These are phyloP conservation scores for Scheffersomyces illinoinensis DNA, from an alignment of 1,139 yeast species.

Conservation along the genomic window DNA sequence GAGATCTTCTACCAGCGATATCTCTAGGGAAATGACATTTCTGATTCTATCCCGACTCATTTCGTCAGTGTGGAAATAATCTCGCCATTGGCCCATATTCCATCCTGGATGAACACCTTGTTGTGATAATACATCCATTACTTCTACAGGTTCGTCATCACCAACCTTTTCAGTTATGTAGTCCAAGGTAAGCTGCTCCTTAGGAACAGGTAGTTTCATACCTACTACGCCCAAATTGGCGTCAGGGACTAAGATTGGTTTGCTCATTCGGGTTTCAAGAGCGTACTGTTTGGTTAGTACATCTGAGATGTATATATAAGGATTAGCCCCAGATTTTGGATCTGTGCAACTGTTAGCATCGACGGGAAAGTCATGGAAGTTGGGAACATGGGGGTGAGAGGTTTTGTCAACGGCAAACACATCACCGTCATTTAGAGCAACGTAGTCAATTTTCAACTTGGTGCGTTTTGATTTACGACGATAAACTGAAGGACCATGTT, in stretches of 20 bases:
- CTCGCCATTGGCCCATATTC: slow-evolving; percentile 74
- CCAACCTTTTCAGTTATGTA: slow-evolving; percentile 65
- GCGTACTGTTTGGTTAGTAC: slow-evolving; percentile 39
- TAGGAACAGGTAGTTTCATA: slow-evolving; percentile 37
- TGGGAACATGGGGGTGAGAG: slow-evolving; percentile 61
- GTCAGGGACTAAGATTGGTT: slow-evolving; percentile 35
- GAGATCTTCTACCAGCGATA: slow-evolving; percentile 55
- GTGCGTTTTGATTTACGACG: slow-evolving; percentile 60
- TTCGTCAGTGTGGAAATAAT: slow-evolving; percentile 56
- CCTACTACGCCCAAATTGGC: slow-evolving; percentile 33
- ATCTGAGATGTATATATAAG: background rate
- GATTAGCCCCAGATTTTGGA: background rate
- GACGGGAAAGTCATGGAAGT: slow-evolving; percentile 27
- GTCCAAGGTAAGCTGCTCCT: slow-evolving; percentile 49
- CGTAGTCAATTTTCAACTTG: slow-evolving; percentile 64
- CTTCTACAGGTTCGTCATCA: slow-evolving; percentile 65
- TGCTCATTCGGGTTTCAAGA: slow-evolving; percentile 17
- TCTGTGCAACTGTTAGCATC: slow-evolving; percentile 14
- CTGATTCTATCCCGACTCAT: slow-evolving; percentile 61
- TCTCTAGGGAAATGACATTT: slow-evolving; percentile 81
- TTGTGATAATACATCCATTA: slow-evolving; percentile 88
- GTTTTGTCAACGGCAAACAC: slow-evolving; percentile 56
- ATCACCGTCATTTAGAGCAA: slow-evolving; percentile 78
- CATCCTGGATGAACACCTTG: slow-evolving; percentile 62
- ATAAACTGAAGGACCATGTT: slow-evolving; percentile 53